phyloP scores from a whole-genome alignment of 1,139 yeast species.

The Magnusiomyces paraingens region DNA sequence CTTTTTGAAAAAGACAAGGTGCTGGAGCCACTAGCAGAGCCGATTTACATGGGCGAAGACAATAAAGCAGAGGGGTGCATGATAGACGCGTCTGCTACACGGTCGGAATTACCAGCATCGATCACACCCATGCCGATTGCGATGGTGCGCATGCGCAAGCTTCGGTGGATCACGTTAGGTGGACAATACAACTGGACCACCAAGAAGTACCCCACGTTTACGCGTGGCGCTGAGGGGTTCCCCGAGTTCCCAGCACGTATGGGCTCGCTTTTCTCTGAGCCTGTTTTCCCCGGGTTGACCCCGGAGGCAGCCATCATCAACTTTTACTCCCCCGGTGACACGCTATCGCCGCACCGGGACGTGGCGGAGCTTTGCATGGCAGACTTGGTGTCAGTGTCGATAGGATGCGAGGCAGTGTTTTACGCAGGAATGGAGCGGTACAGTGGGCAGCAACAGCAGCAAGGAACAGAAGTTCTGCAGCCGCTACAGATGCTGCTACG shows the following conservation, averaged over 20 bases:
- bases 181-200: slow-evolving; percentile 43
- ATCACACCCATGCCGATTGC: slow-evolving; percentile 8
- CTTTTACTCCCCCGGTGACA: slow-evolving; percentile 40
- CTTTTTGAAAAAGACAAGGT: background rate
- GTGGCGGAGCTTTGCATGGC: slow-evolving; percentile 37
- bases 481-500: slow-evolving; percentile 33
- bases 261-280: slow-evolving; percentile 1
- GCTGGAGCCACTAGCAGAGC: too few relatives aligned
- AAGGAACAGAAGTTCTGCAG: slow-evolving; percentile 8
- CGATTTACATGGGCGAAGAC: too few relatives aligned
- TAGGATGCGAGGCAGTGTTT: slow-evolving; percentile 38
- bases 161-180: slow-evolving; percentile 42
- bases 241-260: slow-evolving; percentile 34
- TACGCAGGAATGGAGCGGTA: slow-evolving; percentile 26
- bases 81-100: too few relatives aligned
- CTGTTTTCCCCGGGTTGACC: slow-evolving; percentile 22
- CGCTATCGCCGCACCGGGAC: slow-evolving; percentile 40
- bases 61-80: too few relatives aligned
- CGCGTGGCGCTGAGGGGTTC: slow-evolving; percentile 29
- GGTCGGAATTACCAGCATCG: background rate
- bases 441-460: background rate
- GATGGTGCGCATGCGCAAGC: slow-evolving; percentile 25
- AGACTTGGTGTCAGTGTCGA: slow-evolving; percentile 34
- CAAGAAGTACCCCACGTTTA: slow-evolving; percentile 37
- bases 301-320: slow-evolving; percentile 42